Evolutionary conservation across 2,329 filamentous ascomycete genomes (phyloP), one percentile per base, ranked within the genome.

Genomic region (Fusarium papillatum): DNA sequence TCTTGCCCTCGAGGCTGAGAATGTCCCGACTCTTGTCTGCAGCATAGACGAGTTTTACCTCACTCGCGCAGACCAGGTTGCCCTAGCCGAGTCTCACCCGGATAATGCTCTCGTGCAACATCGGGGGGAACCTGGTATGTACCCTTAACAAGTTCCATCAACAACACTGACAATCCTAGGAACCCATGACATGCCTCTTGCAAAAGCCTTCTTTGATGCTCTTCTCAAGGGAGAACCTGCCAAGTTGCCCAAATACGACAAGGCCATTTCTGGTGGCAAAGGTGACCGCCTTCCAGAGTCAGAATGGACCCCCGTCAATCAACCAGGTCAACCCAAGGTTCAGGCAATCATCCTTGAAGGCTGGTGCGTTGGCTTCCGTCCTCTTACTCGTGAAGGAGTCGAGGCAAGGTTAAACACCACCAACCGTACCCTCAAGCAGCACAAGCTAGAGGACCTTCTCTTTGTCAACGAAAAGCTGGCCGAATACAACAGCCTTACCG

Each of bases 1-100:
- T 76, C 82, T 87, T 24, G 90, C 89, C 17, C 90, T 96, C 43
- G 87, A 89, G 59, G 83, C 87, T 17, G 79, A 84, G 36, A 87
- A 93, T 80, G 88, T 88, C 24, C 88, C 94, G 29, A 93, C 93
- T 4, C 87, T 94, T 61, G 93, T 95, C 65, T 90, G 95, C 83
- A 96, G 94, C 82, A 93, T 98, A 76, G 96, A 98, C 83, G 95
- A 98, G 85, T 92, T 98, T 78, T 98, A 98, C 85, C 91, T 97
- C 66, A 89, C 91, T 17, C 95, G 95, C 82, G 85, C 87, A 26
- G 89, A 93, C 75, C 94, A 97, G 82, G 82, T 89, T 34, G 86
- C 87, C 3, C 90, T 97, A 26, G 92, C 94, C 31, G 83, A 88
- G 55, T 84, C 89, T 9, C 87, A 97, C 80, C 90, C 93, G 0